Base-by-base conservation (phyloP, 306 rosid genomes). In the Cicer pinnatifidum region DNA sequence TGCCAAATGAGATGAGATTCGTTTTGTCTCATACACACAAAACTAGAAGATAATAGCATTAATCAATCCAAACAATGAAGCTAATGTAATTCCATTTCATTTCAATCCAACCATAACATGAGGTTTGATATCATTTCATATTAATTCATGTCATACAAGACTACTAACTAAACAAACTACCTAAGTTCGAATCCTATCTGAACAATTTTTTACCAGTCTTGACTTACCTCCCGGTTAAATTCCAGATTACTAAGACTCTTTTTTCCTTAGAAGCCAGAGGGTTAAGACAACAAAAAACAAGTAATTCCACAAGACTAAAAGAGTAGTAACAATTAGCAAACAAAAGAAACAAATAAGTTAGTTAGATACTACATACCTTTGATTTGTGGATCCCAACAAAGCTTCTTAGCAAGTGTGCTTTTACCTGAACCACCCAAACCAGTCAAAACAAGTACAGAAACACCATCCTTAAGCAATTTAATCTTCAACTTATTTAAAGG, bases 341-440 rank as follows among this genome's bases (percentile, higher is more conserved):
- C 35, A 50, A n/a, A 11, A 57, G 38, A 1, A 53, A 35, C 28
- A 46, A 46, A 17, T 1, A 6, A 62, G 37, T 17, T 82, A 46
- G 37, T 12, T 82, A 87, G 35, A 28, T 41, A 41, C 45, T 50
- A 13, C 5, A 28, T 28, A 28, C 91, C 92, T 80, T n/a, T 43
- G 44, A 83, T 67, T 9, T 85, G 45, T 8, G 79, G 53, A 50
- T 81, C 78, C 72, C 82, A 84, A 65, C 89, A 90, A 4, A 90
- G 71, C 88, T 79, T 83, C 38, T 44, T 72, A 35, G 86, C 92
- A 13, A 90, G 58, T 0, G 96, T 84, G 59, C 87, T 83, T 71
- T 90, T 90, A 47, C 92, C 91, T 0, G 84, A 86, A 12, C 96
- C 96, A 16, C 86, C 96, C 67, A 87, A 82, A 75, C 85, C 96